A percentile compares a stretch with the other conserved stretches of the same genome.
Conservation (phyloP, 169 alveolate species). For the Cryptosporidium sp. region DNA sequence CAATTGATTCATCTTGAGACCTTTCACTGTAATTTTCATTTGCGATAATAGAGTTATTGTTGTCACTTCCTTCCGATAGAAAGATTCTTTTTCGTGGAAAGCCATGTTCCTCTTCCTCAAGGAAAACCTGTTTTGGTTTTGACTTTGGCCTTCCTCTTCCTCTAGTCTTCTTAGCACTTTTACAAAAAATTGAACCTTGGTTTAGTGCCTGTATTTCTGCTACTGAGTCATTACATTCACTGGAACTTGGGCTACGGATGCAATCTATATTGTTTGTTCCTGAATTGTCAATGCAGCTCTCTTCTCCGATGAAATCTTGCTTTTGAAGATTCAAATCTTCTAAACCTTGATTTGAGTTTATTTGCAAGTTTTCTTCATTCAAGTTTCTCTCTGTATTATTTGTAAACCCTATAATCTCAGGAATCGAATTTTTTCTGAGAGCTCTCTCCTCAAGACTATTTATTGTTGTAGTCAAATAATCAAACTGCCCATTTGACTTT, state of each 20-base stretch:
- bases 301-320: neutral
- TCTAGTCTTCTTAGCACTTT: constrained; percentile 18
- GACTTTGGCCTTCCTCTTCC: constrained; percentile 57
- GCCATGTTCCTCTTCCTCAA: neutral
- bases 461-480: neutral
- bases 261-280: neutral
- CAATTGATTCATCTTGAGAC: constrained; percentile 8
- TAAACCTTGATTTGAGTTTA: neutral
- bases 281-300: neutral
- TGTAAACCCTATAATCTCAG: neutral
- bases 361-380: neutral
- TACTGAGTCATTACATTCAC: constrained; percentile 1
- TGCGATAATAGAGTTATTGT: neutral
- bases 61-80: neutral
- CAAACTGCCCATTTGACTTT: constrained; percentile 12
- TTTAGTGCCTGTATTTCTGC: neutral
- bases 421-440: neutral
- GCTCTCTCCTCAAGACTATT: neutral
- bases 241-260: neutral
- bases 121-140: neutral
- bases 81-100: neutral
- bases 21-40: neutral
- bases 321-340: constrained; percentile 5
- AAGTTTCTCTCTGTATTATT: neutral
- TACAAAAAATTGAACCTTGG: constrained; percentile 2